Evolutionary conservation across 371 early-diverging fungal species (phyloP).

Genomic region (Actinomortierella wolfii): DNA sequence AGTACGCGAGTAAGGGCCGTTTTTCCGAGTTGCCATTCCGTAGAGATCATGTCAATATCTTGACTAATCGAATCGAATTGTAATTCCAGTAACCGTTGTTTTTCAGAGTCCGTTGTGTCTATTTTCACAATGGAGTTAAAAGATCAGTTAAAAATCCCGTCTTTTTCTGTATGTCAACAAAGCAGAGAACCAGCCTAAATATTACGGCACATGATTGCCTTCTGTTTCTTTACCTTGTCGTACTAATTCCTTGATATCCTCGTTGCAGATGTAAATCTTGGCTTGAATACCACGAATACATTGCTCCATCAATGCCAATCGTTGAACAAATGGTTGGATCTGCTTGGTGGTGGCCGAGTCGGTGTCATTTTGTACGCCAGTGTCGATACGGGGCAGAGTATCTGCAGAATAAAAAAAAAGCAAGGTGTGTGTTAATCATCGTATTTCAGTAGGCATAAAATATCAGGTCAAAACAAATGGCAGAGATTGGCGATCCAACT

Average conservation of each 20-base stretch:
- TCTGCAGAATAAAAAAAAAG: constrained; percentile 10
- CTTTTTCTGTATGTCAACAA: background rate
- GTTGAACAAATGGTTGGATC: constrained; percentile 45
- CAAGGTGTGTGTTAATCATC: background rate
- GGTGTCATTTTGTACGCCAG: constrained; percentile 18
- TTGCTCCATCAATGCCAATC: constrained; percentile 46
- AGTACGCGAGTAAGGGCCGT: constrained; percentile 36
- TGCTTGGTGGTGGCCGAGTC: constrained; percentile 29
- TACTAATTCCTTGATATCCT: constrained; percentile 44
- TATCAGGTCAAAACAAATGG: too few species aligned
- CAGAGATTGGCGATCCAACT: too few species aligned
- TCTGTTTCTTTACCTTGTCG: constrained; percentile 22
- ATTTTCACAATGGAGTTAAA: background rate
- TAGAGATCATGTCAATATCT: constrained; percentile 47
- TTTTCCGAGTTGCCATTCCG: constrained; percentile 51
- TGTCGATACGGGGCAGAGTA: constrained; percentile 44
- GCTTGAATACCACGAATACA: constrained; percentile 50
- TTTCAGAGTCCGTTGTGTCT: constrained; percentile 27
- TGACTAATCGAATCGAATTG: constrained; percentile 48
- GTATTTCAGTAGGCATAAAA: too few species aligned
- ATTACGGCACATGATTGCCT: too few species aligned
- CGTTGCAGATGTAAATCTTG: constrained; percentile 50
- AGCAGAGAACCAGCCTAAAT: too few species aligned
- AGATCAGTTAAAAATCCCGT: background rate
- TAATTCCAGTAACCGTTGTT: constrained; percentile 32